Conservation (phyloP, 2,329 filamentous ascomycete genomes). For the Corniculantispora saksenae region DNA sequence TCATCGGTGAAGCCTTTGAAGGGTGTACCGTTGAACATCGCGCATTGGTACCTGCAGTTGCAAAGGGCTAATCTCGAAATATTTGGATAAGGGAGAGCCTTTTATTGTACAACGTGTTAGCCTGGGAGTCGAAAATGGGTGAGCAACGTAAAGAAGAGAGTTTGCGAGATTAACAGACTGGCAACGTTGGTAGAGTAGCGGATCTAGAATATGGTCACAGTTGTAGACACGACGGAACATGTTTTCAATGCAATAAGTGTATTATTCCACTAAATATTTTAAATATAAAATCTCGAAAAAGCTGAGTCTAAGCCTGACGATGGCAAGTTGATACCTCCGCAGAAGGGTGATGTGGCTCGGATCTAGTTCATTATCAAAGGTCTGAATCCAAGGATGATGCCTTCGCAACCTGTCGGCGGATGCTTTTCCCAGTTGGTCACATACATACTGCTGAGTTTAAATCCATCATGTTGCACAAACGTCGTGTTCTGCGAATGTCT, state of each 20-base stretch:
- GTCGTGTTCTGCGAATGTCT: neutral
- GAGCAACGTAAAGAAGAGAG: neutral
- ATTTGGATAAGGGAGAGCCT: neutral
- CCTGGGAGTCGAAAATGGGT: neutral
- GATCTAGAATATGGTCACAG: too few species aligned
- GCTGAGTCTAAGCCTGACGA: too few species aligned
- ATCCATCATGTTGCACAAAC: neutral
- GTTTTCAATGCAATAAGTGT: too few species aligned
- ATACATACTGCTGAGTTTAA: neutral
- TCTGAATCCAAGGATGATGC: constrained; percentile 8
- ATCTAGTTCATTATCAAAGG: neutral
- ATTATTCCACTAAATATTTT: too few species aligned
- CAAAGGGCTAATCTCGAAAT: neutral
- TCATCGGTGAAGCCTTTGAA: neutral
- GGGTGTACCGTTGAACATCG: neutral
- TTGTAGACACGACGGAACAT: too few species aligned
- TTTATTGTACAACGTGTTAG: neutral
- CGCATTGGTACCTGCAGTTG: neutral
- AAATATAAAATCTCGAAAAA: too few species aligned
- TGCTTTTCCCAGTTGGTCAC: neutral
- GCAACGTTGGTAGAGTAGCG: too few species aligned
- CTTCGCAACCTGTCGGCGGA: neutral
- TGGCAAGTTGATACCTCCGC: too few species aligned
- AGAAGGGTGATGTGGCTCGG: too few species aligned
- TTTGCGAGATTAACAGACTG: too few species aligned